Evolutionary conservation across 1,284 basidiomycete genomes (phyloP), one percentile per base, ranked within the genome.

Genomic region (Ganoderma lucidum): DNA sequence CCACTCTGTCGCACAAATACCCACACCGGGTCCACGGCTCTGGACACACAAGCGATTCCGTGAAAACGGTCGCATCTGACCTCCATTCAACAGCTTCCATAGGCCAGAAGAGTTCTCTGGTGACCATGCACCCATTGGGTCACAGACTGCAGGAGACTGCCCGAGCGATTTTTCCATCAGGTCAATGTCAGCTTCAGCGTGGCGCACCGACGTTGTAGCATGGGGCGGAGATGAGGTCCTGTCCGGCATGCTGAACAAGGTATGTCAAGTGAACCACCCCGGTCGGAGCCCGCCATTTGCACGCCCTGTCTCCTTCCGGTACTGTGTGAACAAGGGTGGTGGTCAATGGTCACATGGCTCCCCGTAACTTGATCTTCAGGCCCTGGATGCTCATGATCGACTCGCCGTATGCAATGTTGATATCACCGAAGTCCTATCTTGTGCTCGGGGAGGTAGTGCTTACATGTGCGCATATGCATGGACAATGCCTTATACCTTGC

Each of bases 11-110:
- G 53, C 28, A 17, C 53, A 15, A 17, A 59, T 59, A 61, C n/a
- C 39, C 39, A 61, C 59, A 41, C 59, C 59, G 17, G 39, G 23
- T 42, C 59, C 59, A 42, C n/a, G 59, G 59, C n/a, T 41, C 59
- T 42, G 59, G 58, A 39, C 59, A n/a, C n/a, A n/a, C 39, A 35
- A 12, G 3, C 17, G 10, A 59, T 59, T 39, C 23, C 37, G 37
- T 42, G 39, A 39, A 61, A 23, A 4, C 39, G 39, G 39, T 42
- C 39, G 1, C 19, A 19, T 60, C 19, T 51, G 48, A 51, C 48
- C 48, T 19, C 23, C 48, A 10, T 51, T 28, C 10, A 51, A 51
- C 48, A 51, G 48, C 48, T 51, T 51, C 48, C 48, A 51, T 28
- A 5, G 10, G 48, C 48, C 48, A 51, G 48, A 51, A 51, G 48